Percentiles rank a stretch among this genome's conserved stretches.
phyloP scores from a whole-genome alignment of 805 yeast genomes.

The Yamadazyma nakazawae region DNA sequence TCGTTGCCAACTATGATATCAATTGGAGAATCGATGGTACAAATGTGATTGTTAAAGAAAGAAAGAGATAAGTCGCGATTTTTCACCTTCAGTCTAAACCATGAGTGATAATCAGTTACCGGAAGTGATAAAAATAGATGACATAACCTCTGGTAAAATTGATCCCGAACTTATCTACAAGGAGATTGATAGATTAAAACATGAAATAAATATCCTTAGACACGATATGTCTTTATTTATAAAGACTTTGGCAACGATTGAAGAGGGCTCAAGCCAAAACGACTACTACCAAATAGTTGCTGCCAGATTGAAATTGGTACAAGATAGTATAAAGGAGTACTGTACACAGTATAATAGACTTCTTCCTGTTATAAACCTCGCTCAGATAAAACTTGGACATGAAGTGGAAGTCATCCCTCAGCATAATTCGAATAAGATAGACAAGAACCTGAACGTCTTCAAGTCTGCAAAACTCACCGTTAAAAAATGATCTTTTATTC shows the following conservation, averaged over 20 bases:
- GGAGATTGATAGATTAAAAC: constrained; percentile 39
- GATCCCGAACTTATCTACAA: constrained; percentile 41
- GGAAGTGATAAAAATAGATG: constrained; percentile 39
- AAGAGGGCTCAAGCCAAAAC: constrained; percentile 29
- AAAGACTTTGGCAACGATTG: constrained; percentile 35
- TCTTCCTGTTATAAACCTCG: constrained; percentile 48
- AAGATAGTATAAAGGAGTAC: constrained; percentile 39
- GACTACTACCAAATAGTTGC: constrained; percentile 37
- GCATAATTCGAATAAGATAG: background rate
- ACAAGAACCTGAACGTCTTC: constrained; percentile 2
- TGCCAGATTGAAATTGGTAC: constrained; percentile 35
- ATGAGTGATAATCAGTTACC: constrained; percentile 20
- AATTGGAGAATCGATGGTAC: constrained; percentile 32
- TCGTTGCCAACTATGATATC: constrained; percentile 19
- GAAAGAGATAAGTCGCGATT: constrained; percentile 2
- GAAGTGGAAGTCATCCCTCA: constrained; percentile 45
- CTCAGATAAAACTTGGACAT: constrained; percentile 49
- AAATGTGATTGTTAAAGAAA: constrained; percentile 23
- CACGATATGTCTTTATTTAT: constrained; percentile 40
- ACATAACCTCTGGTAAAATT: constrained; percentile 40
- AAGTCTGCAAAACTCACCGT: constrained; percentile 5
- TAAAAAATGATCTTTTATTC: background rate
- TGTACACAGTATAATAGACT: constrained; percentile 43
- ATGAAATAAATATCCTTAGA: constrained; percentile 40
- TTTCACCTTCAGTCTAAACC: background rate